Conservation (phyloP, 2,329 filamentous ascomycete species). For the Dactylellina parvicollis region DNA sequence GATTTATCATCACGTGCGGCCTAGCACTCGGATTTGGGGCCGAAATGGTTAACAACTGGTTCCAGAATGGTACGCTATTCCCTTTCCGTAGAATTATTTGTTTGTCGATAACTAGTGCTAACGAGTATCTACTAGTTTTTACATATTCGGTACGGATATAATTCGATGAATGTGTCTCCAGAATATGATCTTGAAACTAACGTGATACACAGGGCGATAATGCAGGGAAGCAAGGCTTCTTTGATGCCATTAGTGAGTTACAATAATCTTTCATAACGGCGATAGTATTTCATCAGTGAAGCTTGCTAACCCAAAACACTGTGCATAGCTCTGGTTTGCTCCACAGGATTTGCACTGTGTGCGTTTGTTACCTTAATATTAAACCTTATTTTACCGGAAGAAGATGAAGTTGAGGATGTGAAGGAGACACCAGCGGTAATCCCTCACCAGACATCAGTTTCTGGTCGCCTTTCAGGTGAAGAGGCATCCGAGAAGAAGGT, state of each 20-base stretch:
- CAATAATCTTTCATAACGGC: background rate
- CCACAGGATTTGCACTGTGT: conserved; percentile 63
- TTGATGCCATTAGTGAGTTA: conserved; percentile 69
- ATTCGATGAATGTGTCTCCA: conserved; percentile 70
- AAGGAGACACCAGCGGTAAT: conserved; percentile 26
- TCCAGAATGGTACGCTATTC: conserved; percentile 60
- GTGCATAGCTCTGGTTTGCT: conserved; percentile 72
- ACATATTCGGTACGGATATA: conserved; percentile 38
- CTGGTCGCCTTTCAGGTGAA: conserved; percentile 62
- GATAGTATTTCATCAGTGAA: no score
- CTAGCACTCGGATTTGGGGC: conserved; percentile 63
- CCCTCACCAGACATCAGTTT: conserved; percentile 13
- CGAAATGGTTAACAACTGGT: conserved; percentile 65
- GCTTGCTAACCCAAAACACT: conserved; percentile 15
- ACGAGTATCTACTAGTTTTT: conserved; percentile 32
- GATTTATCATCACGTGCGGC: conserved; percentile 72
- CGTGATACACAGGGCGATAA: conserved; percentile 24
- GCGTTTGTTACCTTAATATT: conserved; percentile 62
- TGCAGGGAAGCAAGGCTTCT: conserved; percentile 68
- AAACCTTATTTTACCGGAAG: conserved; percentile 62
- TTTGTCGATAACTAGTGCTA: conserved; percentile 12
- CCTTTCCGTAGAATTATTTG: background rate
- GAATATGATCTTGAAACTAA: background rate
- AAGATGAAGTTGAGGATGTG: conserved; percentile 52
- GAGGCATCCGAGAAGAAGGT: conserved; percentile 65